These are phyloP conservation scores for Neonectria magnoliae DNA, from an alignment of 2,329 filamentous ascomycete genomes.

Conservation along the genomic window DNA sequence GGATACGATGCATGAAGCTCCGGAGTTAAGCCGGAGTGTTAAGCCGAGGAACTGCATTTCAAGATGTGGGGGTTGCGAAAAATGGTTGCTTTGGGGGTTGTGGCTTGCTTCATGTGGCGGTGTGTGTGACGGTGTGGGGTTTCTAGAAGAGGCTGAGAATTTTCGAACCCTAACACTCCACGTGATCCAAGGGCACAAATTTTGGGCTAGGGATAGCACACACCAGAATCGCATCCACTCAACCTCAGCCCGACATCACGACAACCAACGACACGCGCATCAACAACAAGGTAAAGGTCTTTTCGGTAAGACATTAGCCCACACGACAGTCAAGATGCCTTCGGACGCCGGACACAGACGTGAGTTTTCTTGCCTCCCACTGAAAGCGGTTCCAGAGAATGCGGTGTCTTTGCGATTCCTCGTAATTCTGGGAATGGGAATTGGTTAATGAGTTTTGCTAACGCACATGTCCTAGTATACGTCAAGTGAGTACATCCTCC, in stretches of 20 bases:
- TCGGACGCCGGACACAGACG: constrained; percentile 88
- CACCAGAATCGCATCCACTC: constrained; percentile 51
- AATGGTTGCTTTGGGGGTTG: background rate
- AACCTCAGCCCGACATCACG: constrained; percentile 49
- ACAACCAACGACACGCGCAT: constrained; percentile 55
- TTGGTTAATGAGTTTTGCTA: constrained; percentile 46
- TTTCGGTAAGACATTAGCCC: constrained; percentile 57
- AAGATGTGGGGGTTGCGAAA: background rate
- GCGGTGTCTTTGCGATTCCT: constrained; percentile 14
- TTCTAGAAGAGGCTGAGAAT: background rate
- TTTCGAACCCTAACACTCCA: constrained; percentile 45
- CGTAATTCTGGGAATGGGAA: constrained; percentile 26
- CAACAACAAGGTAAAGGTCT: constrained; percentile 56
- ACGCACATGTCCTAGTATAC: constrained; percentile 71
- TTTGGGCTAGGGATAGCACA: constrained; percentile 46
- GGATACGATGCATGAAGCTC: constrained; percentile 8
- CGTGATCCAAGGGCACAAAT: constrained; percentile 53
- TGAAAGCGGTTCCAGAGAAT: constrained; percentile 24
- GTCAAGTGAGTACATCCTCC: constrained; percentile 77
- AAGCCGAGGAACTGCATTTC: constrained; percentile 7
- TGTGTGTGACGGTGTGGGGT: constrained; percentile 23
- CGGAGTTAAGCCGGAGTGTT: constrained; percentile 25
- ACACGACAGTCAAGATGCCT: constrained; percentile 78
- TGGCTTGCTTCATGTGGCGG: constrained; percentile 24
- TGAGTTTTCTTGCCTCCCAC: constrained; percentile 63